Evolutionary conservation across 495 filamentous ascomycete species (phyloP).

Genomic region (Daldinia vernicosa): DNA sequence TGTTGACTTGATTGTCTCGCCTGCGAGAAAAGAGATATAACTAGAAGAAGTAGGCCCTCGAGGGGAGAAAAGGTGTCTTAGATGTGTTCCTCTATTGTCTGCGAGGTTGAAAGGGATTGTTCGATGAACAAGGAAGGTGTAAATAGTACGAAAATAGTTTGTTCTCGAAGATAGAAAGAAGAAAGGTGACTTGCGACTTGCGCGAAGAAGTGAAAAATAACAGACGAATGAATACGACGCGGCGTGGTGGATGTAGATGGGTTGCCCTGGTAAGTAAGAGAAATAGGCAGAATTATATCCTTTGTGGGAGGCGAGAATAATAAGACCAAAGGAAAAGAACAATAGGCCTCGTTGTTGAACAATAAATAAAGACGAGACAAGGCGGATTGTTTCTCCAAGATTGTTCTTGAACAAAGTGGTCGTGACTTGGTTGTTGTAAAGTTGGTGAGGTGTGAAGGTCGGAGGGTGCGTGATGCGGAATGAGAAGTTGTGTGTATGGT

Average conservation of each 20-base stretch:
- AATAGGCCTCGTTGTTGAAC: slow-evolving; percentile 35
- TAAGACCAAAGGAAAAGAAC: slow-evolving; percentile 13
- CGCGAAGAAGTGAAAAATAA: background rate
- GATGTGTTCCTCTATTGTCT: slow-evolving; percentile 12
- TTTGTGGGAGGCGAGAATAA: slow-evolving; percentile 32
- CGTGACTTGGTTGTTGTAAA: slow-evolving; percentile 11
- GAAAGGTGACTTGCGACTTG: slow-evolving; percentile 9
- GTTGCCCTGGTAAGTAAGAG: slow-evolving; percentile 7
- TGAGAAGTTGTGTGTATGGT: background rate
- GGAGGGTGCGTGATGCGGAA: background rate
- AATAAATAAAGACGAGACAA: slow-evolving; percentile 25
- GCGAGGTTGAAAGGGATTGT: slow-evolving; percentile 1
- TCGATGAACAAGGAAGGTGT: slow-evolving; percentile 7
- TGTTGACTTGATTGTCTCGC: slow-evolving; percentile 36
- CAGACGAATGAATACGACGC: slow-evolving; percentile 25
- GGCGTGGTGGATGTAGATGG: background rate
- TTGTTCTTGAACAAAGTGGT: slow-evolving; percentile 25
- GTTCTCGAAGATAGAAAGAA: slow-evolving; percentile 17
- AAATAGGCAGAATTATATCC: slow-evolving; percentile 37
- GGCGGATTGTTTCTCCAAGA: slow-evolving; percentile 16
- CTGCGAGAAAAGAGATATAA: slow-evolving; percentile 28
- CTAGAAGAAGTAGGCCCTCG: slow-evolving; percentile 10
- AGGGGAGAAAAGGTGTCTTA: slow-evolving; percentile 1
- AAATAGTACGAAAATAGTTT: background rate
- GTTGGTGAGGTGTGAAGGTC: slow-evolving; percentile 3